Evolutionary conservation across 306 rosid genomes (phyloP).

Genomic region (Begonia fuchsioides): DNA sequence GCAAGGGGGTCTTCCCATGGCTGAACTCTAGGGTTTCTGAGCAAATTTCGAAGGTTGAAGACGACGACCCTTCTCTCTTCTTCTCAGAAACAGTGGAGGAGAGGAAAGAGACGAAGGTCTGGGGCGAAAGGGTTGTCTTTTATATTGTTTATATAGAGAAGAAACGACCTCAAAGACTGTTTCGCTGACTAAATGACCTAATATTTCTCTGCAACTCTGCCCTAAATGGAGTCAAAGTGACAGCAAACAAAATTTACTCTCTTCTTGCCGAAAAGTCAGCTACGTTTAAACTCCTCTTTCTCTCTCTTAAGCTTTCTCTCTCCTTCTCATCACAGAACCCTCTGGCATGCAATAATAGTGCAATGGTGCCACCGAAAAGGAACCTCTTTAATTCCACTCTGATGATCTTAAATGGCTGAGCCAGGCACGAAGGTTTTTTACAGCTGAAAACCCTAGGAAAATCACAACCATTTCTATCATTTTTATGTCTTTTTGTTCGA

Average conservation of each 20-base stretch:
- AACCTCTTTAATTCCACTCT: not conserved
- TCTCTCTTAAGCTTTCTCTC: slow-evolving; percentile 3
- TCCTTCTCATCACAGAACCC: slow-evolving; percentile 11
- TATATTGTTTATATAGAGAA: slow-evolving; percentile 4
- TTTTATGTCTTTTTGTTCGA: too few relatives aligned
- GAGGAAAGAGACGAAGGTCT: slow-evolving; percentile 12
- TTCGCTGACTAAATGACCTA: slow-evolving; percentile 15
- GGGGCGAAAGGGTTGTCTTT: slow-evolving; percentile 7
- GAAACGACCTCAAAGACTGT: not conserved
- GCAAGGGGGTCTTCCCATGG: slow-evolving; percentile 53
- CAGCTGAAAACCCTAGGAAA: too few relatives aligned
- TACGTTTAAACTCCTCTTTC: not conserved
- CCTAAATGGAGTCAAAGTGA: slow-evolving; percentile 24
- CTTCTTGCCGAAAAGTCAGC: slow-evolving; percentile 26
- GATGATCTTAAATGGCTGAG: too few relatives aligned
- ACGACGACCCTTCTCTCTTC: not conserved
- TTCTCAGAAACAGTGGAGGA: not conserved
- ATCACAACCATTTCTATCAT: too few relatives aligned
- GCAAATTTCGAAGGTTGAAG: not conserved
- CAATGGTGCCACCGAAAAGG: slow-evolving; percentile 15
- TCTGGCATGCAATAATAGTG: slow-evolving; percentile 22
- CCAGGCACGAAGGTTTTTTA: too few relatives aligned
- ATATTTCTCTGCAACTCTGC: slow-evolving; percentile 3
- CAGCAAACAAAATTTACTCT: slow-evolving; percentile 40
- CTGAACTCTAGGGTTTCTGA: not conserved